Percentiles rank a stretch among this genome's conserved stretches.
Conservation (phyloP, 202 grass and related monocot genomes). For the Zoysia matrella region DNA sequence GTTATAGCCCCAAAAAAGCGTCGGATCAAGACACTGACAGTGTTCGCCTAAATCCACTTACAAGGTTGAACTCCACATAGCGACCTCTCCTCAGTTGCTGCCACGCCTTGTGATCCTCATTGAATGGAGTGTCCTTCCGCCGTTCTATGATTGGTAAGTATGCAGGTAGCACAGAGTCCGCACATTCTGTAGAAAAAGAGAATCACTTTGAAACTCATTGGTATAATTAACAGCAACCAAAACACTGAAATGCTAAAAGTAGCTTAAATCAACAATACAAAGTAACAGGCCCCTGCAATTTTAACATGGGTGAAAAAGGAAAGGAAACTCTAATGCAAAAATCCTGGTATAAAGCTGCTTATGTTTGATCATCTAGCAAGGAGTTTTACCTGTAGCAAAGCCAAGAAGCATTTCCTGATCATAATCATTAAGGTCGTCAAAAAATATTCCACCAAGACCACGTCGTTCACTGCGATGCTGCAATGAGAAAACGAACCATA, state of each 20-base stretch:
- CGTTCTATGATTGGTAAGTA: conserved; percentile 92
- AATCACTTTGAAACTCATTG: neutral
- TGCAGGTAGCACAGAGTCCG: conserved; percentile 86
- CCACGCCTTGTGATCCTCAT: conserved; percentile 91
- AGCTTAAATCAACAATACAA: neutral
- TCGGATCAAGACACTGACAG: neutral
- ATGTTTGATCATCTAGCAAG: conserved; percentile 16
- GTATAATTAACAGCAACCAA: neutral
- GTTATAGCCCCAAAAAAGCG: neutral
- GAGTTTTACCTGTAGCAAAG: conserved; percentile 76
- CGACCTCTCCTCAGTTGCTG: conserved; percentile 93
- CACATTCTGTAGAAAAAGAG: conserved; percentile 61
- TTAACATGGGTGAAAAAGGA: neutral
- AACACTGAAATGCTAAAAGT: neutral
- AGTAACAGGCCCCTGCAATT: neutral
- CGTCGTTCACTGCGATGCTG: conserved; percentile 93
- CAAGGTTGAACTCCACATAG: conserved; percentile 98
- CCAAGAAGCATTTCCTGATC: conserved; percentile 98
- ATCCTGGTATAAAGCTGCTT: neutral
- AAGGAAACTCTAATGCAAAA: neutral
- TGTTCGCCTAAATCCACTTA: conserved; percentile 37
- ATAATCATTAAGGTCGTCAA: conserved; percentile 92
- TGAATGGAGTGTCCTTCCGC: conserved; percentile 88
- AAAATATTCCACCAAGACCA: conserved; percentile 98
- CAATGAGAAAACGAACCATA: conserved; percentile 31